These are phyloP conservation scores for Colletotrichum tanaceti DNA, from an alignment of 2,329 filamentous ascomycete species.

Conservation along the genomic window DNA sequence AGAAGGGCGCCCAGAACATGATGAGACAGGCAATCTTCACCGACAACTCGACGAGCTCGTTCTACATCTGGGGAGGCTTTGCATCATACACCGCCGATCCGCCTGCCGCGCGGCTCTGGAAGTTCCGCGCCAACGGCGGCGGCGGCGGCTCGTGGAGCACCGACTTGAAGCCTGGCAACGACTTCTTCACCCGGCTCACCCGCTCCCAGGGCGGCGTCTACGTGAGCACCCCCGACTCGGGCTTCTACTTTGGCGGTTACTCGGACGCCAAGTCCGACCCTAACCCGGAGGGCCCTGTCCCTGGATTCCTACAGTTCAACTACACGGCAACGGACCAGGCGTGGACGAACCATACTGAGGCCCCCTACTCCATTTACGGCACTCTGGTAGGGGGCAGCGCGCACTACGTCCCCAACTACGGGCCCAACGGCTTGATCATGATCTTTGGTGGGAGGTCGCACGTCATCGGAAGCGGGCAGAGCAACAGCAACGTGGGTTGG, in stretches of 20 bases:
- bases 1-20: conserved; percentile 35
- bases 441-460: conserved; percentile 34
- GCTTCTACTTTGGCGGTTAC: conserved; percentile 39
- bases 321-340: conserved; percentile 25
- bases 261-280: conserved; percentile 18
- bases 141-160: conserved; percentile 40
- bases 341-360: conserved; percentile 34
- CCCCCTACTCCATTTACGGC: conserved; percentile 32
- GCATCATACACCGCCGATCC: conserved; percentile 13
- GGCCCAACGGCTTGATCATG: conserved; percentile 38
- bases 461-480: conserved; percentile 3
- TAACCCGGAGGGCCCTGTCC: conserved; percentile 23
- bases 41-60: conserved; percentile 15
- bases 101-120: conserved; percentile 33
- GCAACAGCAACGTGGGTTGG: conserved; percentile 21
- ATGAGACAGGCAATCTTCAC: conserved; percentile 34
- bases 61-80: conserved; percentile 42
- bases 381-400: conserved; percentile 29
- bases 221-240: conserved; percentile 34
- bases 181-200: conserved; percentile 23
- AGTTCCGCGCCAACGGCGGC: conserved; percentile 32
- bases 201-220: conserved; percentile 30
- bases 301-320: conserved; percentile 37
- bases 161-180: conserved; percentile 28
- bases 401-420: conserved; percentile 35